phyloP scores from a whole-genome alignment of 768 basidiomycete species.

The Brasilioporus rufonigricans region DNA sequence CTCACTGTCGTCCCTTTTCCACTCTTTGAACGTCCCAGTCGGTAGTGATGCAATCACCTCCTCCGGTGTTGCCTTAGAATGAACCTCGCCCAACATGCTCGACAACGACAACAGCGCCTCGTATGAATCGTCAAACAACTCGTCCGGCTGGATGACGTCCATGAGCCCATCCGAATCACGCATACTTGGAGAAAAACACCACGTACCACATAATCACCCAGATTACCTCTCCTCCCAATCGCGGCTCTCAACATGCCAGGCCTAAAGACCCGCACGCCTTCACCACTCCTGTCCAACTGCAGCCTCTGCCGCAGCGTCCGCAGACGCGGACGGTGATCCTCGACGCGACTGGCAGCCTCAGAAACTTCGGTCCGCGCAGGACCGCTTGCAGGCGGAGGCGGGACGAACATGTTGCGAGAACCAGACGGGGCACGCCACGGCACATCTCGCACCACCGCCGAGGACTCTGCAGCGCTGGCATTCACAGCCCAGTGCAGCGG shows the following conservation, averaged over 20 bases:
- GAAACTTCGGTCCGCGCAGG: conserved; percentile 2
- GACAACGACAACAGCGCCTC: conserved; percentile 63
- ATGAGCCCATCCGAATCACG: conserved; percentile 7
- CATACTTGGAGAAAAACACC: neutral
- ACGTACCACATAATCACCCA: conserved; percentile 55
- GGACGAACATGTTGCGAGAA: conserved; percentile 8
- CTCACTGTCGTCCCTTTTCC: conserved; percentile 64
- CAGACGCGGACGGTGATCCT: conserved; percentile 24
- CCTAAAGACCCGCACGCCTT: conserved; percentile 21
- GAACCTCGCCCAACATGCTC: conserved; percentile 63
- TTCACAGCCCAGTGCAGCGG: conserved; percentile 12
- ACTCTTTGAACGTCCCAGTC: conserved; percentile 62
- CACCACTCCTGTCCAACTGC: conserved; percentile 25
- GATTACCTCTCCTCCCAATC: conserved; percentile 24
- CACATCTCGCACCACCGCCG: conserved; percentile 9
- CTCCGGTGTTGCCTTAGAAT: conserved; percentile 60
- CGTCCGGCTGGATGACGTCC: conserved; percentile 52
- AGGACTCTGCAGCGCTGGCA: neutral
- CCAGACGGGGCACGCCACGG: conserved; percentile 26
- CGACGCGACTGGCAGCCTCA: conserved; percentile 11
- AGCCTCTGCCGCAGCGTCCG: conserved; percentile 28
- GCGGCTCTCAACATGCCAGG: conserved; percentile 24
- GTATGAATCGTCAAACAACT: conserved; percentile 75
- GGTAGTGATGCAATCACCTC: conserved; percentile 60
- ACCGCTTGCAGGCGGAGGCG: neutral